Evolutionary conservation across 257 asterid genomes (phyloP).

Genomic region (Craterostigma plantagineum): DNA sequence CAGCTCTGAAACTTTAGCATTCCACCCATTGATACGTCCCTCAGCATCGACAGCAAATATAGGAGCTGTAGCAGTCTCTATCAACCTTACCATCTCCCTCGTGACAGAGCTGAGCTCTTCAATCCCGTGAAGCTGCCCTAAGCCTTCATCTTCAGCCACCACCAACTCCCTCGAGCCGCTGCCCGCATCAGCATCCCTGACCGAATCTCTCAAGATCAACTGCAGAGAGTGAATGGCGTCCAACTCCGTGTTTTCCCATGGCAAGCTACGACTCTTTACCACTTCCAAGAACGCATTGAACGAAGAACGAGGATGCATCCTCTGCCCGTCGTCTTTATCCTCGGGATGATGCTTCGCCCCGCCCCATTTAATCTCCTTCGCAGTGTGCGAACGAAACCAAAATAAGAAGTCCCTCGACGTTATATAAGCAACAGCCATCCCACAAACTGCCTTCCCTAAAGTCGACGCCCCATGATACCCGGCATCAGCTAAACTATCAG

Average conservation of each 20-base stretch:
- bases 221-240: too few relatives aligned
- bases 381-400: conserved; percentile 51
- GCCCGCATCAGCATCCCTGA: too few relatives aligned
- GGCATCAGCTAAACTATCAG: conserved; percentile 39
- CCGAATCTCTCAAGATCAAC: too few relatives aligned
- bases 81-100: conserved; percentile 42
- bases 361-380: conserved; percentile 46
- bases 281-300: too few relatives aligned
- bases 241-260: too few relatives aligned
- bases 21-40: conserved; percentile 43
- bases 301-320: conserved; percentile 50
- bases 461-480: conserved; percentile 41
- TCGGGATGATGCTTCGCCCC: conserved; percentile 54
- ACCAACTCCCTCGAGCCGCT: too few relatives aligned
- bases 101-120: conserved; percentile 40
- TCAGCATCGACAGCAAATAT: conserved; percentile 36
- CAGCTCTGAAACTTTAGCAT: conserved; percentile 37
- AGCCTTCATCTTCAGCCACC: too few relatives aligned
- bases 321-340: conserved; percentile 35
- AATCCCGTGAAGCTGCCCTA: too few relatives aligned
- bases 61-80: conserved; percentile 47
- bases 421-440: conserved; percentile 40
- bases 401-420: conserved; percentile 25
- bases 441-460: conserved; percentile 40
- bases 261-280: too few relatives aligned